Evolutionary conservation across 75 land plant genomes (phyloP), one percentile per base, ranked within the genome.

Genomic region (Cunninghamia lanceolata): DNA sequence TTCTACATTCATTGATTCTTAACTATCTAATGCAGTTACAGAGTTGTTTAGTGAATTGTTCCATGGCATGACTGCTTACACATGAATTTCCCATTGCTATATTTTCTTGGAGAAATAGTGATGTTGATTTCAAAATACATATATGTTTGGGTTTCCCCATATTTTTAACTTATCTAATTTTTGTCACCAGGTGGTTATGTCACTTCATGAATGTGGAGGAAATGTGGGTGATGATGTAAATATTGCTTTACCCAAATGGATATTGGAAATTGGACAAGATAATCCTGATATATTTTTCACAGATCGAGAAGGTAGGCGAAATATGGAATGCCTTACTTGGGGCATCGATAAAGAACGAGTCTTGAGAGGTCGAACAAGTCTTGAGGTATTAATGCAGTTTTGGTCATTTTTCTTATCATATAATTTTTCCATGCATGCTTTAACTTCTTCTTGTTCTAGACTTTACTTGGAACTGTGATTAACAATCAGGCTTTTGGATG

Each of bases 171-270:
- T 68, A 43, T 21, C 54, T 35, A 71, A 28, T 85, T 73, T 75
- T 68, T 86, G 42, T 46, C 30, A 71, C 39, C 91, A 97, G 99
- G 99, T 97, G 81, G 98, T 98, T 28, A 94, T 98, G 99, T 97
- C 99, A 45, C 94, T 97, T 87, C 99, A 98, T 93, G 95, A 95
- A 87, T 98, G 99, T 92, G 99, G 99, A 63, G 99, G 99, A 16
- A 98, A 97, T 88, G 94, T 94, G 83, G 99, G 99, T 42, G 99
- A 97, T 88, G 99, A 95, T 89, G 94, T 93, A 30, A 89, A 89
- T 85, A 97, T 98, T 83, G 92, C 96, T 19, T 82, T 98, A 15
- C 99, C 99, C 40, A 91, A 91, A 78, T 98, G 99, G 99, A 91
- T 98, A 47, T 89, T 93, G 59, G 99, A 98, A 85, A 93, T 96